These are phyloP conservation scores for Carex cristatella DNA, from an alignment of 176 grass and related monocot genomes.

Conservation along the genomic window DNA sequence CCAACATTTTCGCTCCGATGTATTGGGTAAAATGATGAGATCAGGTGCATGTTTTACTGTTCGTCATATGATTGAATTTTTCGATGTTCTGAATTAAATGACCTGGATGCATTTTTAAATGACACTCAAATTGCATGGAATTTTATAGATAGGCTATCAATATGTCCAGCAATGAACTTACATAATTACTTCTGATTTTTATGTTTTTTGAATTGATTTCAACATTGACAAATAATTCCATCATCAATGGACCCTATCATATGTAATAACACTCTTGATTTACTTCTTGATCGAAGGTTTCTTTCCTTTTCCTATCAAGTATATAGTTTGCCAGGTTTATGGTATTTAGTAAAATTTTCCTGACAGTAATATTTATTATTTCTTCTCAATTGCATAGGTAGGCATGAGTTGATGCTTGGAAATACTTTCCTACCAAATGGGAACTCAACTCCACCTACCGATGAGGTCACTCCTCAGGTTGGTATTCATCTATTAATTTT, in stretches of 20 bases:
- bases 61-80: neutral
- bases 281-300: neutral
- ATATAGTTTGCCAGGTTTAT: neutral
- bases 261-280: neutral
- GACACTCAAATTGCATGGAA: neutral
- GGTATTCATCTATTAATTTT: conserved; percentile 29
- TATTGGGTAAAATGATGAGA: neutral
- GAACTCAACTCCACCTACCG: conserved; percentile 42
- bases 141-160: neutral
- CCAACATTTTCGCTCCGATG: neutral
- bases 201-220: neutral
- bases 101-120: neutral
- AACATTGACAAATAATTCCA: neutral
- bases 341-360: neutral
- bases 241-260: neutral
- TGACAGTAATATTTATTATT: conserved; percentile 31
- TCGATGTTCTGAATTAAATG: neutral
- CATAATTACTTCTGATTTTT: neutral
- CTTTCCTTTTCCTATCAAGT: neutral
- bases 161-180: neutral
- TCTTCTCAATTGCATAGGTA: conserved; percentile 52
- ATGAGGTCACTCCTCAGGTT: conserved; percentile 74
- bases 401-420: conserved; percentile 84
- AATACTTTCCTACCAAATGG: conserved; percentile 66
- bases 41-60: neutral